Conservation (phyloP, 495 filamentous ascomycete genomes). For the Xylaria cubensis region DNA sequence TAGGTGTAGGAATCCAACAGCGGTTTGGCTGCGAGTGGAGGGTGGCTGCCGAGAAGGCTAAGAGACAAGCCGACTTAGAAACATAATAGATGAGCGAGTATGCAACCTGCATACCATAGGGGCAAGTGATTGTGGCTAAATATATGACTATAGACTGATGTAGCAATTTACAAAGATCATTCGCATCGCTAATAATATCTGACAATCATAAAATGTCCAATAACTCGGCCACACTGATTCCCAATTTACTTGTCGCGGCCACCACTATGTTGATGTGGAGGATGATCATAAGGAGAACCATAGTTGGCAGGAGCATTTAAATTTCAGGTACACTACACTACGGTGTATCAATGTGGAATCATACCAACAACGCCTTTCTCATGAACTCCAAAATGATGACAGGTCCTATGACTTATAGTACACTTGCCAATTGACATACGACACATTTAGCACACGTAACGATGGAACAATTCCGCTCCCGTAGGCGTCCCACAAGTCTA, state of each 20-base stretch:
- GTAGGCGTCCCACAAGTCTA: background rate
- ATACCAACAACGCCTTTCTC: background rate
- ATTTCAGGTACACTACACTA: background rate
- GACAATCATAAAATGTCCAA: background rate
- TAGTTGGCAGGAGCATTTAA: background rate
- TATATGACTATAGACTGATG: background rate
- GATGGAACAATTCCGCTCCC: background rate
- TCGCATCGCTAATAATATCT: background rate
- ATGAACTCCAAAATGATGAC: background rate
- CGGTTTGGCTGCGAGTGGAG: slow-evolving; percentile 49
- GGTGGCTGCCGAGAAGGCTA: slow-evolving; percentile 33
- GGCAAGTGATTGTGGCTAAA: background rate
- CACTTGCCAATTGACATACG: background rate
- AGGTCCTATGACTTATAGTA: background rate
- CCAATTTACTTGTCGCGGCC: background rate
- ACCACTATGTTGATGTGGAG: background rate
- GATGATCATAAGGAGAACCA: background rate
- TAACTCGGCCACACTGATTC: background rate
- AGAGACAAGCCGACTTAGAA: background rate
- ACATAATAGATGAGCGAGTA: background rate
- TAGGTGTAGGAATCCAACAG: slow-evolving; percentile 51
- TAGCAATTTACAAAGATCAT: background rate
- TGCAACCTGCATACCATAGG: background rate
- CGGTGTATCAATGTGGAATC: background rate
- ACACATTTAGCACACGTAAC: background rate